phyloP scores from a whole-genome alignment of 2,329 filamentous ascomycete genomes.

The Phaeosphaeriaceae sp. region DNA sequence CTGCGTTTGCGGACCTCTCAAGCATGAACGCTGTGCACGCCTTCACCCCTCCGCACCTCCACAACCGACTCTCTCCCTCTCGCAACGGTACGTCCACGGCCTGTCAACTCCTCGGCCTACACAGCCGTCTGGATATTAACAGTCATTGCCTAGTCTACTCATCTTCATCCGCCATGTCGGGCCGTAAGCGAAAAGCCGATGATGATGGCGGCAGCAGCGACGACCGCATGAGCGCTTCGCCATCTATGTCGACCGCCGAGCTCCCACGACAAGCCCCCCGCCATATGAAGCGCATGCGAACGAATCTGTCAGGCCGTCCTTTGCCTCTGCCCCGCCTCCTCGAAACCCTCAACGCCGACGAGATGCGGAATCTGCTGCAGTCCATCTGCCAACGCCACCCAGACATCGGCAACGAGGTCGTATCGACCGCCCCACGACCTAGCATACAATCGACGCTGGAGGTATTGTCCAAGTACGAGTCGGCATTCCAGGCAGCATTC shows the following conservation, averaged over 20 bases:
- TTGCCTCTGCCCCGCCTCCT: conserved; percentile 79
- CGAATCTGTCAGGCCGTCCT: conserved; percentile 73
- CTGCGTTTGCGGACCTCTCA: conserved; percentile 32
- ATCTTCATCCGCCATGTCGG: conserved; percentile 52
- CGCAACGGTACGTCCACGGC: conserved; percentile 62
- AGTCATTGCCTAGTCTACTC: conserved; percentile 36
- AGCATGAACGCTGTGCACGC: conserved; percentile 70
- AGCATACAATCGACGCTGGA: conserved; percentile 81
- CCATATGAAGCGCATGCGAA: conserved; percentile 65
- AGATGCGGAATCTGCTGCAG: conserved; percentile 85
- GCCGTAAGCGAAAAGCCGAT: conserved; percentile 88
- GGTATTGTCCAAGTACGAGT: conserved; percentile 83
- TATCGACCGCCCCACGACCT: conserved; percentile 84
- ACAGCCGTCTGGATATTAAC: conserved; percentile 16
- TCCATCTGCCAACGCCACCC: conserved; percentile 91
- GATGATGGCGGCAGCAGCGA: conserved; percentile 65
- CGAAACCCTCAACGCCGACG: conserved; percentile 87
- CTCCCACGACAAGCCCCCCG: conserved; percentile 70
- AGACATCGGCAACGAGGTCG: conserved; percentile 83
- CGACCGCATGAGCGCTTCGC: conserved; percentile 91
- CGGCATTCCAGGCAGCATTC: conserved; percentile 77
- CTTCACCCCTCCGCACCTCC: conserved; percentile 65
- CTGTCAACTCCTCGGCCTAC: conserved; percentile 13
- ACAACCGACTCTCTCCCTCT: conserved; percentile 66
- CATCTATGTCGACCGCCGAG: conserved; percentile 80